A percentile compares a stretch with the other conserved stretches of the same genome.
Evolutionary conservation across 2,329 filamentous ascomycete species (phyloP).

Genomic region (Drechslerella dactyloides): DNA sequence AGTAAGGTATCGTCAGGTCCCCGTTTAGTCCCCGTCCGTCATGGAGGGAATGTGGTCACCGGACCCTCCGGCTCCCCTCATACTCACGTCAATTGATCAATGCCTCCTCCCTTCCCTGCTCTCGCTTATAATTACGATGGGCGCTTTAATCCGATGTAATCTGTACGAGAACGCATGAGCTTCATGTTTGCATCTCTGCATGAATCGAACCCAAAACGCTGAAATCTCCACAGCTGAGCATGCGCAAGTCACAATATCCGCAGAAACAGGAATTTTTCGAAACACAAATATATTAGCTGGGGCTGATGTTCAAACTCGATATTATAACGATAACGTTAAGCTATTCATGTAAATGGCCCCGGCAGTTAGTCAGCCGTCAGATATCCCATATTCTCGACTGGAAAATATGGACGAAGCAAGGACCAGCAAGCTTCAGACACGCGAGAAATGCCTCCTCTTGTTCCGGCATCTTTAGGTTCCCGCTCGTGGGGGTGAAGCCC

Average conservation of each 20-base stretch:
- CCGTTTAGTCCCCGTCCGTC: slow-evolving; percentile 3
- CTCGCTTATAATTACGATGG: not conserved
- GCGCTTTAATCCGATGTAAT: not conserved
- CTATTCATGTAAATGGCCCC: not conserved
- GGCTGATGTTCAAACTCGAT: slow-evolving; percentile 47
- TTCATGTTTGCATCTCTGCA: too few relatives aligned
- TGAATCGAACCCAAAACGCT: too few relatives aligned
- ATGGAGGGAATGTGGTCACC: slow-evolving; percentile 33
- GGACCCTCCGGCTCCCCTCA: too few relatives aligned
- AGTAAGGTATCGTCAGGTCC: too few relatives aligned
- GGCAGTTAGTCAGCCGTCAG: not conserved
- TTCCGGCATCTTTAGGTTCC: not conserved
- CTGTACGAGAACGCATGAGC: too few relatives aligned
- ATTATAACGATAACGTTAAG: slow-evolving; percentile 19
- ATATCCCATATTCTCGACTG: not conserved
- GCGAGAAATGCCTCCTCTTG: not conserved
- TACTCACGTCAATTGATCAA: slow-evolving; percentile 7
- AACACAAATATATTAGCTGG: too few relatives aligned
- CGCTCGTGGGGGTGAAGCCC: not conserved
- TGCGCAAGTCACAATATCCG: too few relatives aligned
- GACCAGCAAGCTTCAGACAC: not conserved
- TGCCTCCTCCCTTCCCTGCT: too few relatives aligned
- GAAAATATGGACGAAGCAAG: not conserved
- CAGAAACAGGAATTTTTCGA: too few relatives aligned
- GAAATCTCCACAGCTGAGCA: too few relatives aligned